Percentiles rank a stretch among this genome's conserved stretches.
phyloP scores from a whole-genome alignment of 352 stramenopile species.

The Pythium scleroteichum region DNA sequence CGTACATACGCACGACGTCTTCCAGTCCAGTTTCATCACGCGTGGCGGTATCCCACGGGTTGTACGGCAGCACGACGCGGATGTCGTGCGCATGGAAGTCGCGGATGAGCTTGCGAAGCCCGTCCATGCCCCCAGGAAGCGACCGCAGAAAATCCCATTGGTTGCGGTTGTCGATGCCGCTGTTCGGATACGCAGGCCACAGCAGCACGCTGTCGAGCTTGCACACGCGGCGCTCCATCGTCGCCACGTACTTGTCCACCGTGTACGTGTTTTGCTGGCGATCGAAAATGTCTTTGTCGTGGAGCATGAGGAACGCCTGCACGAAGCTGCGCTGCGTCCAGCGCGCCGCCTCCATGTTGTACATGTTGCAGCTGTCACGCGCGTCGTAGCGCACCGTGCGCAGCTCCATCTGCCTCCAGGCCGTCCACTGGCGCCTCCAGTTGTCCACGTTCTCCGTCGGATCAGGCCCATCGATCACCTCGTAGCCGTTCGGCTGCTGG shows the following conservation, averaged over 20 bases:
- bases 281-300: conserved; percentile 77
- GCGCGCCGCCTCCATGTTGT: conserved; percentile 58
- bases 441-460: conserved; percentile 33
- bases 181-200: conserved; percentile 83
- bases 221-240: conserved; percentile 54
- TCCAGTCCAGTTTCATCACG: conserved; percentile 53
- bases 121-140: conserved; percentile 55
- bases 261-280: conserved; percentile 61
- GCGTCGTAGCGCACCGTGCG: conserved; percentile 62
- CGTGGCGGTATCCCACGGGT: conserved; percentile 82
- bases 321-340: conserved; percentile 84
- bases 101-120: conserved; percentile 43
- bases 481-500: conserved; percentile 72
- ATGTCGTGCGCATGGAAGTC: conserved; percentile 65
- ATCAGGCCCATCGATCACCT: conserved; percentile 70
- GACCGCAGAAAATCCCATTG: conserved; percentile 71
- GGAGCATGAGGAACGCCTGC: conserved; percentile 75
- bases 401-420: conserved; percentile 78
- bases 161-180: conserved; percentile 82
- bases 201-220: conserved; percentile 80
- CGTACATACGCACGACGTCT: conserved; percentile 67
- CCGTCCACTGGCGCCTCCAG: conserved; percentile 60
- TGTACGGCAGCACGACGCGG: conserved; percentile 80
- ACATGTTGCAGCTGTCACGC: conserved; percentile 57
- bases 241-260: conserved; percentile 64